Conservation (phyloP, 163 green algal genomes). For the Volvox carteri region DNA sequence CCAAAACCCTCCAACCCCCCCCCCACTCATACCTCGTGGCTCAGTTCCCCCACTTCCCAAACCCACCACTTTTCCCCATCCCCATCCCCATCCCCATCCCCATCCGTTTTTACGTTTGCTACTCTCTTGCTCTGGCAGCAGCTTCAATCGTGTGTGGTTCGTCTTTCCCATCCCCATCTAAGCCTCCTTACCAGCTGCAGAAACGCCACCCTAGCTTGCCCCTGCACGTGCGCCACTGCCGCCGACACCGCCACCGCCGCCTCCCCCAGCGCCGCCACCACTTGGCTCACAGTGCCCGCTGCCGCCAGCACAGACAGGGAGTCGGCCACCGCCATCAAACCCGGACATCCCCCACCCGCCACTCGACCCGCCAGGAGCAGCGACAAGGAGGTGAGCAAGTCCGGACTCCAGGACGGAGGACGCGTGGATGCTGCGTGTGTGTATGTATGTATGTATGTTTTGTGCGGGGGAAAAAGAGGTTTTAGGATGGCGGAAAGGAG, state of each 20-base stretch:
- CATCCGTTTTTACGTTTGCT: too few relatives aligned
- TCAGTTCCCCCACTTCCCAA: not conserved
- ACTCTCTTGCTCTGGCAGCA: too few relatives aligned
- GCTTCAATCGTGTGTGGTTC: too few relatives aligned
- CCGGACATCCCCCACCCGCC: not conserved
- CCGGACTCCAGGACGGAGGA: not conserved
- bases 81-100: not conserved
- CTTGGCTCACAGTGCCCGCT: not conserved
- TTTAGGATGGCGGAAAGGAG: not conserved
- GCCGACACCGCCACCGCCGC: slow-evolving; percentile 27
- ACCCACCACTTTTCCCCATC: not conserved
- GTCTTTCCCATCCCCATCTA: not conserved
- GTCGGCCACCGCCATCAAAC: not conserved
- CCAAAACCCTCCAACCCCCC: not conserved
- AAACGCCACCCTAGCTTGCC: slow-evolving; percentile 15
- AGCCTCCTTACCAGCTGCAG: not conserved
- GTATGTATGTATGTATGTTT: not conserved
- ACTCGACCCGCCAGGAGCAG: not conserved
- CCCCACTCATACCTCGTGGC: too few relatives aligned
- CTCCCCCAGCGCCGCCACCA: slow-evolving; percentile 19
- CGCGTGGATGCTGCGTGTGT: not conserved
- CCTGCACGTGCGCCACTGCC: slow-evolving; percentile 9
- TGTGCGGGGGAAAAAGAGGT: not conserved
- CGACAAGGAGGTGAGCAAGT: not conserved
- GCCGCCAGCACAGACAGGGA: not conserved